phyloP scores from a whole-genome alignment of 305 asterid species.

The Fraxinus albicans region DNA sequence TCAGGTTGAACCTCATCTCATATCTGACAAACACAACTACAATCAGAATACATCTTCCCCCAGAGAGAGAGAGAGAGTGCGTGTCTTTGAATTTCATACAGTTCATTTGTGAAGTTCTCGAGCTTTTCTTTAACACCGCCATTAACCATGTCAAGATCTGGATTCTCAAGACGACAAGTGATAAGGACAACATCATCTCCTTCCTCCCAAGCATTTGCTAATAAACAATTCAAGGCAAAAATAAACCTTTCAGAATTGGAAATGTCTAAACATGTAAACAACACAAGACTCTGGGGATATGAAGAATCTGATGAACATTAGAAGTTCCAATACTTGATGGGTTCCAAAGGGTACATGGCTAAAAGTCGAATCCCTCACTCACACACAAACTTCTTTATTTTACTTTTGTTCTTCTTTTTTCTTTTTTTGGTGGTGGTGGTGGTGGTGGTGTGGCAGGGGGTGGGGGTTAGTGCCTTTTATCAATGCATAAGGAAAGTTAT shows the following conservation, averaged over 20 bases:
- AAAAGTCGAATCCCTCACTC: neutral
- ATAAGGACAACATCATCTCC: slow-evolving; percentile 93
- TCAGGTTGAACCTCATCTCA: slow-evolving; percentile 94
- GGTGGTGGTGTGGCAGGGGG: neutral
- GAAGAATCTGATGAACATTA: neutral
- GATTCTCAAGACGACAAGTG: slow-evolving; percentile 74
- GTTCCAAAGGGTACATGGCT: neutral
- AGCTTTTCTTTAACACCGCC: slow-evolving; percentile 58
- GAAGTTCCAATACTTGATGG: neutral
- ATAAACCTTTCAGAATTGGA: neutral
- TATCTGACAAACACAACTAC: slow-evolving; percentile 49
- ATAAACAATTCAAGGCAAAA: slow-evolving; percentile 5
- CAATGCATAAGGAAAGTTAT: neutral
- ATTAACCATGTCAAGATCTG: slow-evolving; percentile 73
- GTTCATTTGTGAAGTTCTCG: slow-evolving; percentile 66
- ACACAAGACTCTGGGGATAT: neutral
- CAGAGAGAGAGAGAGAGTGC: neutral
- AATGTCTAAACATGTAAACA: neutral
- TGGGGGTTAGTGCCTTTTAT: neutral
- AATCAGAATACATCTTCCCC: neutral
- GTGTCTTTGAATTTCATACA: slow-evolving; percentile 45
- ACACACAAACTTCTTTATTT: neutral
- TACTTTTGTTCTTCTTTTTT: neutral
- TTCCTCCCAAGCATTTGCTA: slow-evolving; percentile 99
- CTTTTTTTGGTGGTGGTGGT: neutral